Percentiles rank a stretch among this genome's conserved stretches.
These are phyloP conservation scores for Rhododendron molle DNA, from an alignment of 148 eudicot species.

Conservation along the genomic window DNA sequence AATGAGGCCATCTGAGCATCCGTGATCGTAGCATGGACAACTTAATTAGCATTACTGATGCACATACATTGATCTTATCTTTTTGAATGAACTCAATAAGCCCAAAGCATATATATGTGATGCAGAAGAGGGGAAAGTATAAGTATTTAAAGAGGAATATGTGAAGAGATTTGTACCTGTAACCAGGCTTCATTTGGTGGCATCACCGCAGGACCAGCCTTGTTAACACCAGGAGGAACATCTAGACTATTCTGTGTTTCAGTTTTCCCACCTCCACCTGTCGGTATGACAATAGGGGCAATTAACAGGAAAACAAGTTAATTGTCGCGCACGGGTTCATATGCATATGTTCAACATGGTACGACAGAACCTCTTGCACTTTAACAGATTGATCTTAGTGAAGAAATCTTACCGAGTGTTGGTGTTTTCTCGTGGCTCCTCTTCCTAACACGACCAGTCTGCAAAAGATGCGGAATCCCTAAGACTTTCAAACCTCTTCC, in stretches of 20 bases:
- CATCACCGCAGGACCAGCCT: constrained; percentile 25
- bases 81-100: neutral
- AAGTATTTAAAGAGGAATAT: neutral
- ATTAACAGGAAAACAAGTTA: neutral
- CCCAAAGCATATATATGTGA: neutral
- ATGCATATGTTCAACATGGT: neutral
- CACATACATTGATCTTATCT: neutral
- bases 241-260: constrained; percentile 30
- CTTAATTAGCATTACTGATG: neutral
- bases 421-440: constrained; percentile 65
- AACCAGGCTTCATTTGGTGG: constrained; percentile 73
- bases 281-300: neutral
- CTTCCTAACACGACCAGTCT: constrained; percentile 64
- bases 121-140: neutral
- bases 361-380: neutral
- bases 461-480: constrained; percentile 12
- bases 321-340: neutral
- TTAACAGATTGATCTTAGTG: neutral
- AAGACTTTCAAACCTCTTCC: neutral
- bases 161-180: constrained; percentile 42
- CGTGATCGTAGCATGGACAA: neutral
- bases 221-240: constrained; percentile 29
- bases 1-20: neutral
- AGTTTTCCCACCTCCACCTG: constrained; percentile 42
- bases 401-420: constrained; percentile 41